These are phyloP conservation scores for Agrocybe pediades DNA, from an alignment of 768 basidiomycete species.

Conservation along the genomic window DNA sequence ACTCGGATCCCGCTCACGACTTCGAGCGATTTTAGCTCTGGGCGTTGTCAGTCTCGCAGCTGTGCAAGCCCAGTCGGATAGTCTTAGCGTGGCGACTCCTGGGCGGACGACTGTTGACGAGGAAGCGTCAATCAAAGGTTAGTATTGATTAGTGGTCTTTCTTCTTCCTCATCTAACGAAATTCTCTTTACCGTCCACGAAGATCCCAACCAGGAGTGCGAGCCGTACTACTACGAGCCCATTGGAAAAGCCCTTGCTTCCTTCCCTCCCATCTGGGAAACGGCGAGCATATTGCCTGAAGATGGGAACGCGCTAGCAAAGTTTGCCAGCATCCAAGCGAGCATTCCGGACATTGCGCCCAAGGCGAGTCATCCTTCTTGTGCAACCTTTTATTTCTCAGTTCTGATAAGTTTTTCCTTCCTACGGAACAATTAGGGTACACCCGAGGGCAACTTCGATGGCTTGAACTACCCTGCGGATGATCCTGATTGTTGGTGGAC, in stretches of 20 bases:
- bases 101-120: constrained; percentile 34
- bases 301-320: constrained; percentile 44
- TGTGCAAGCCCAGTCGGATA: constrained; percentile 3
- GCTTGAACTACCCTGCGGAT: constrained; percentile 31
- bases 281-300: constrained; percentile 40
- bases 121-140: constrained; percentile 39
- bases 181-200: constrained; percentile 2
- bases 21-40: constrained; percentile 13
- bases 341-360: constrained; percentile 48
- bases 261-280: constrained; percentile 49
- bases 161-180: background rate
- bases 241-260: constrained; percentile 28
- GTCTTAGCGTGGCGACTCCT: constrained; percentile 11
- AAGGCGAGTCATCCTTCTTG: constrained; percentile 30
- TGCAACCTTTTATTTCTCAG: too few relatives aligned
- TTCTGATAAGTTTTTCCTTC: background rate
- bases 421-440: constrained; percentile 17
- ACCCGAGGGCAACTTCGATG: constrained; percentile 29
- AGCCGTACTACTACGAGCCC: constrained; percentile 41
- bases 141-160: too few relatives aligned
- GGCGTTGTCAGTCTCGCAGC: constrained; percentile 15
- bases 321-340: constrained; percentile 42
- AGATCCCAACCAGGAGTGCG: constrained; percentile 36
- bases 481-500: constrained; percentile 64
- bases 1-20: background rate